Base-by-base conservation (phyloP, 768 basidiomycete genomes). In the Chalciporus sphaerocephalus region DNA sequence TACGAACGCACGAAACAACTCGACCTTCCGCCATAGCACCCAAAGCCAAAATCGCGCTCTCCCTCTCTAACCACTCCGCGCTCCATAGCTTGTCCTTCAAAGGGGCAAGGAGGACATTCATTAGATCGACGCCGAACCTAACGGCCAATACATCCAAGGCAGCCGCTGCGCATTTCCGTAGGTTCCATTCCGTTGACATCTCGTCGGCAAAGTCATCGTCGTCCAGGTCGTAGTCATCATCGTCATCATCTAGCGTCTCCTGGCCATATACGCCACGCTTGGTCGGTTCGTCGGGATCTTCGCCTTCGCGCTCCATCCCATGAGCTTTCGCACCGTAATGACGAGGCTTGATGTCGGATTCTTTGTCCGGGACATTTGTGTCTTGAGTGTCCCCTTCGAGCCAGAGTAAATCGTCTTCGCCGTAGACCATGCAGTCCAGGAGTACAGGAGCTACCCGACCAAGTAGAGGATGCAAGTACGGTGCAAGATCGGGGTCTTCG, bases 11-110 rank as follows among this genome's bases (percentile, higher is more conserved):
- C 33, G 13, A 40, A 43, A 22, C 16, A 28, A 22, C 68, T 76
- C 48, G 54, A 92, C 94, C 95, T 76, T 99, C 96, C 6, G 96
- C 96, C 82, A 99, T 95, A 7, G 96, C 96, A 38, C 96, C 96
- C 44, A 99, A 68, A 1, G 96, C 96, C 47, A 99, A 72, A 51
- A 99, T 94, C 15, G 90, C 94, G 56, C 92, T 92, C 71, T 99
- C 96, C 57, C 92, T 74, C 60, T 96, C 86, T 54, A 93, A 68
- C 96, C 96, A 99, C 52, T 96, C 92, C 21, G 69, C 62, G 56
- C 85, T 90, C 85, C 94, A 97, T 23, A 99, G 74, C 61, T 95
- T 92, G 51, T 89, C 86, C 72, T 96, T 95, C 63, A 99, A 69
- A 22, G 88, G 86, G 5, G 88, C 84, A 21, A 99, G 75, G 20